These are phyloP conservation scores for Quercus robur DNA, from an alignment of 306 rosid species.

Conservation along the genomic window DNA sequence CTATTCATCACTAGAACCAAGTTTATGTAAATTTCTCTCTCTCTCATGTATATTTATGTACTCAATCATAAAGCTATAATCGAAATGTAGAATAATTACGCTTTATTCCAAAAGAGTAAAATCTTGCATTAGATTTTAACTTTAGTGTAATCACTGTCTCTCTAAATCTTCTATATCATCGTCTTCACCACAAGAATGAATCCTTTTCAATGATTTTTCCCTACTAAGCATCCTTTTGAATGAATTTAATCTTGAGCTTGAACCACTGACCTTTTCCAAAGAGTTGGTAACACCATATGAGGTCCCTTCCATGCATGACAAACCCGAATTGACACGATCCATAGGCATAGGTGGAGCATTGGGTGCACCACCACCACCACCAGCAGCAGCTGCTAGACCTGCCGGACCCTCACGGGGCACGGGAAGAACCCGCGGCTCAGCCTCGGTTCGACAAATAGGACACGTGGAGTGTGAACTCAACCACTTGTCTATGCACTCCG, in stretches of 20 bases:
- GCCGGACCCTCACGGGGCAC: slow-evolving; percentile 47
- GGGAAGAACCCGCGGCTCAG: slow-evolving; percentile 28
- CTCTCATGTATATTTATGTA: neutral
- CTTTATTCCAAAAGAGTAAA: too few species aligned
- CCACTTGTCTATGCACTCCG: slow-evolving; percentile 58
- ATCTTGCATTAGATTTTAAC: neutral
- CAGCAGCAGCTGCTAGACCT: neutral
- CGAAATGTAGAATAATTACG: neutral
- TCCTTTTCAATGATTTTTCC: slow-evolving; percentile 44
- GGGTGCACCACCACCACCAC: neutral
- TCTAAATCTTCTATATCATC: slow-evolving; percentile 44
- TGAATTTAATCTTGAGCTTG: slow-evolving; percentile 42
- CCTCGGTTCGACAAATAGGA: slow-evolving; percentile 60
- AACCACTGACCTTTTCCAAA: slow-evolving; percentile 28
- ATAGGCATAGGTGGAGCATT: slow-evolving; percentile 20
- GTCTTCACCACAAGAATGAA: slow-evolving; percentile 28
- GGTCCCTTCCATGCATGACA: slow-evolving; percentile 29
- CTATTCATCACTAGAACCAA: too few species aligned
- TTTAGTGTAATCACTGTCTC: slow-evolving; percentile 31
- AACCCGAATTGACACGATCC: neutral
- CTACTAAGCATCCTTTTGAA: slow-evolving; percentile 51
- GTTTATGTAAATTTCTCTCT: too few species aligned
- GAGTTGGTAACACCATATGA: slow-evolving; percentile 14
- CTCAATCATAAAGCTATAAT: neutral
- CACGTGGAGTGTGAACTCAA: slow-evolving; percentile 47